phyloP scores from a whole-genome alignment of 192 early-diverging fungal species.

The Linnemannia schmuckeri region DNA sequence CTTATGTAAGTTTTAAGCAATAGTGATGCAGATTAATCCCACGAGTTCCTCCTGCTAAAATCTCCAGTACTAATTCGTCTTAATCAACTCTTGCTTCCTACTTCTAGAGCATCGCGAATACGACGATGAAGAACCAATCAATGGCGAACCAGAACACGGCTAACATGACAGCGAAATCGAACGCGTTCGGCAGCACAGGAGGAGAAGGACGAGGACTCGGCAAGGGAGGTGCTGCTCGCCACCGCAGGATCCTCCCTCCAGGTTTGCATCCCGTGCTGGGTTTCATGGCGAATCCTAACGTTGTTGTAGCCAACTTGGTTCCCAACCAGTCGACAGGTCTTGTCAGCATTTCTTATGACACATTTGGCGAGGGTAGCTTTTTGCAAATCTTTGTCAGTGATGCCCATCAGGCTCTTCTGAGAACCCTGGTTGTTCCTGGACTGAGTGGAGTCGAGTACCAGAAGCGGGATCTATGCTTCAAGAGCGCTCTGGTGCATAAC shows the following conservation, averaged over 20 bases:
- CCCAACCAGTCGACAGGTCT: slow-evolving; percentile 20
- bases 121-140: slow-evolving; percentile 12
- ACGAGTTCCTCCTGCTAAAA: neutral
- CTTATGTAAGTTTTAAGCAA: slow-evolving; percentile 46
- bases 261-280: slow-evolving; percentile 8
- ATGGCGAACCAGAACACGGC: slow-evolving; percentile 18
- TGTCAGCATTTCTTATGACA: slow-evolving; percentile 13
- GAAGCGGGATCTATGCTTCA: slow-evolving; percentile 42
- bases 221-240: slow-evolving; percentile 26
- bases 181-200: neutral
- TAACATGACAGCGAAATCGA: neutral
- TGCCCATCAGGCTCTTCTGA: slow-evolving; percentile 19
- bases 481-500: slow-evolving; percentile 17
- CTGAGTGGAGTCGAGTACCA: neutral
- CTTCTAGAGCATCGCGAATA: slow-evolving; percentile 29
- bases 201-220: slow-evolving; percentile 10
- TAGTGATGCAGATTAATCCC: neutral
- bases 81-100: slow-evolving; percentile 3
- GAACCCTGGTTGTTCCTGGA: neutral
- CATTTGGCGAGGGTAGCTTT: slow-evolving; percentile 17
- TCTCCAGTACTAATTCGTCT: neutral
- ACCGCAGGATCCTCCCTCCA: slow-evolving; percentile 22
- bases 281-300: slow-evolving; percentile 31
- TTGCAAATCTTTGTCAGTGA: slow-evolving; percentile 45
- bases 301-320: slow-evolving; percentile 22